Conservation (phyloP, 1,284 basidiomycete species). For the Trichosporon asahii region DNA sequence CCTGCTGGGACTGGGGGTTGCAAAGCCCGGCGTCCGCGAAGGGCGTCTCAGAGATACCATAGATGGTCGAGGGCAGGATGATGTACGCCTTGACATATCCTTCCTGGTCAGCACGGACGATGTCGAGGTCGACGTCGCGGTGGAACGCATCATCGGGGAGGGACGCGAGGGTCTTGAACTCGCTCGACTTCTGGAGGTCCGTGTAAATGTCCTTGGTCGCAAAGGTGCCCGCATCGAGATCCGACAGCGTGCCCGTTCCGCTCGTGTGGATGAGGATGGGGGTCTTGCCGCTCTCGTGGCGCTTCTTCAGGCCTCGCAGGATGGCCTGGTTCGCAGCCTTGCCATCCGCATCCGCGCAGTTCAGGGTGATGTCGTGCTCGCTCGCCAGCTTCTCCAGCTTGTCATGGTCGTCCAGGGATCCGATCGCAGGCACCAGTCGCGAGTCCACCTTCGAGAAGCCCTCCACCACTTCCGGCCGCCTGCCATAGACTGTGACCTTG, state of each 20-base stretch:
- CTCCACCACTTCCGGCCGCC: conserved; percentile 3
- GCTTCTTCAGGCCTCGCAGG: conserved; percentile 43
- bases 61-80: conserved; percentile 51
- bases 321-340: conserved; percentile 40
- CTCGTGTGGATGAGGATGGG: conserved; percentile 51
- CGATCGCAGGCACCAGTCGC: conserved; percentile 19
- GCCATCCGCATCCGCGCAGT: conserved; percentile 49
- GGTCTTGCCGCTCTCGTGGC: conserved; percentile 37
- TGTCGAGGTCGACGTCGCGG: conserved; percentile 43
- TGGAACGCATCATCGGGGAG: conserved; percentile 33
- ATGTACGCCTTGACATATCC: conserved; percentile 48
- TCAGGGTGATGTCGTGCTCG: conserved; percentile 46
- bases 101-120: conserved; percentile 44
- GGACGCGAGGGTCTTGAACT: conserved; percentile 40
- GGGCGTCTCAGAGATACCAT: conserved; percentile 42
- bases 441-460: conserved; percentile 13
- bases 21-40: conserved; percentile 41
- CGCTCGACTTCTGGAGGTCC: conserved; percentile 37
- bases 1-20: conserved; percentile 43
- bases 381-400: conserved; percentile 36
- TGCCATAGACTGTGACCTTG: conserved; percentile 13
- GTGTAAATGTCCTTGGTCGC: conserved; percentile 40
- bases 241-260: conserved; percentile 48
- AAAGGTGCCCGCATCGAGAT: conserved; percentile 23
- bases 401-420: conserved; percentile 36